Evolutionary conservation across 768 basidiomycete species (phyloP), one percentile per base, ranked within the genome.

Genomic region (Solioccasus polychromus): DNA sequence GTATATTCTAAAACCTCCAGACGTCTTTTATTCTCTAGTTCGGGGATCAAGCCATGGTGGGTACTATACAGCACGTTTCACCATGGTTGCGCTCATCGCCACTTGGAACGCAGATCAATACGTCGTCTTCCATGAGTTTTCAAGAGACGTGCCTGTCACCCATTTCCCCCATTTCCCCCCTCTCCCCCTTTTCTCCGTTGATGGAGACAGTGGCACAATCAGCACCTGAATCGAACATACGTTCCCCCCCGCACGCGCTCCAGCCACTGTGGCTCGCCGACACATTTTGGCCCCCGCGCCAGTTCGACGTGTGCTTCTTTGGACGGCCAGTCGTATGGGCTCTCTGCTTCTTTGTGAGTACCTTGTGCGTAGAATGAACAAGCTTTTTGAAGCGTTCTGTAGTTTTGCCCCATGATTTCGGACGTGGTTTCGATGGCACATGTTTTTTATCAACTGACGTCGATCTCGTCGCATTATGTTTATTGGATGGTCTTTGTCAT

Each of bases 351-450:
- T 60, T 60, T 42, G 59, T 60, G 34, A 45, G 59, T 20, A 5
- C 3, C 20, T 29, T 23, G 4, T 40, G 18, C 14, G 17, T 24
- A 2, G 17, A 12, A 2, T 5, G 25, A 25, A 31, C 3, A 11
- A 11, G 1, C 10, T 12, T 5, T 37, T 45, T 53, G 30, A 59
- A 5, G 17, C 3, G 1, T 9, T 18, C 6, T 3, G 10, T n/a
- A 60, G 60, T 62, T 60, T 44, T 36, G 35, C 19, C 59, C 59
- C 1, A 34, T 60, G 19, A 31, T 60, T 31, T 52, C 51, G 8
- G 59, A 60, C n/a, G 51, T 60, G 14, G 17, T 60, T 2, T 56
- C 60, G 3, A 53, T 60, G 37, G 23, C 18, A 5, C 43, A 24
- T 9, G 49, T 51, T 8, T 36, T 42, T 40, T 49, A 38, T 17